These are phyloP conservation scores for Pichia sp. DNA, from an alignment of 1,139 yeast genomes.

Conservation along the genomic window DNA sequence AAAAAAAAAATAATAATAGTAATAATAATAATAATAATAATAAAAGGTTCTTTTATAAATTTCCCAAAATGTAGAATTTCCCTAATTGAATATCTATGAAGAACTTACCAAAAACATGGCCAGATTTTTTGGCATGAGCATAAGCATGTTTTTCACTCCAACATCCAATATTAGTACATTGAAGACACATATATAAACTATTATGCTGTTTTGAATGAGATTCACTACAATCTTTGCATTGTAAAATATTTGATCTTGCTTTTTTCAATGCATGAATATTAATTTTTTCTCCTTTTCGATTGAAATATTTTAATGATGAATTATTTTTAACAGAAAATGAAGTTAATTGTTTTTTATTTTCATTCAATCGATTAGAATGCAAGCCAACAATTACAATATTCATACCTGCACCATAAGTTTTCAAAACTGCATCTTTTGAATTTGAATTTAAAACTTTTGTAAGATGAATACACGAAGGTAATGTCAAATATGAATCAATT, in stretches of 20 bases:
- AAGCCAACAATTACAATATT: constrained; percentile 37
- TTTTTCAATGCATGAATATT: constrained; percentile 33
- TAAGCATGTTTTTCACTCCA: constrained; percentile 51
- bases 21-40: too few relatives aligned
- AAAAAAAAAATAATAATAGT: not conserved
- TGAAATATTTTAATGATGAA: constrained; percentile 5
- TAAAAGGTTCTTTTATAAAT: too few relatives aligned
- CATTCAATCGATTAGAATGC: too few relatives aligned
- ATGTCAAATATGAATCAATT: constrained; percentile 16
- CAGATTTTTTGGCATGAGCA: constrained; percentile 52
- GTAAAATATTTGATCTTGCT: constrained; percentile 39
- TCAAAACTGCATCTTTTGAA: constrained; percentile 49
- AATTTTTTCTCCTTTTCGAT: constrained; percentile 23
- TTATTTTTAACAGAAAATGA: too few relatives aligned
- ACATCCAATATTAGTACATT: constrained; percentile 83
- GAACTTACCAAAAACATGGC: constrained; percentile 66
- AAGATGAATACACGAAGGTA: constrained; percentile 51
- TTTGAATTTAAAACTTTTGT: constrained; percentile 46
- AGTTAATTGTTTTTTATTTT: too few relatives aligned
- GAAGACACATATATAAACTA: constrained; percentile 62
- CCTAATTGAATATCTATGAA: too few relatives aligned
- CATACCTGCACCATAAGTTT: constrained; percentile 55
- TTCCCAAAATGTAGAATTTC: too few relatives aligned
- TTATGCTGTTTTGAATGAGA: constrained; percentile 32
- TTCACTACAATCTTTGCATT: constrained; percentile 43